phyloP scores from a whole-genome alignment of 1,284 basidiomycete species.

The Pholiota adiposa region DNA sequence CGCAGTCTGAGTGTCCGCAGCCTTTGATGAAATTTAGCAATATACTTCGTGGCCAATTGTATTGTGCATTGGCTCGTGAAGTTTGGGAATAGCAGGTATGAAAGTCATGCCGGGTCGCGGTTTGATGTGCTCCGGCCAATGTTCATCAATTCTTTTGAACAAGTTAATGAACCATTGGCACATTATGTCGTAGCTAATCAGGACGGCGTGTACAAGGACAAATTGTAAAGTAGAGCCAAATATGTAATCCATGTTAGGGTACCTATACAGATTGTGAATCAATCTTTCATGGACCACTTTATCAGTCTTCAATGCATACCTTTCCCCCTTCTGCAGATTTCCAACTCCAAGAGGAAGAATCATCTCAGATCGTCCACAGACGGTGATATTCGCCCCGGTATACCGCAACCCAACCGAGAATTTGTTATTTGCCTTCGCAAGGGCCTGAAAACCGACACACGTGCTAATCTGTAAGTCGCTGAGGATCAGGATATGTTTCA shows the following conservation, averaged over 20 bases:
- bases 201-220: neutral
- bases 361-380: slow-evolving; percentile 17
- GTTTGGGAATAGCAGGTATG: slow-evolving; percentile 7
- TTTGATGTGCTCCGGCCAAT: slow-evolving; percentile 11
- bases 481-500: neutral
- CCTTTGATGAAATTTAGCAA: neutral
- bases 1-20: slow-evolving; percentile 27
- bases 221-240: neutral
- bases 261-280: neutral
- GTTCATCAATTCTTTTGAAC: slow-evolving; percentile 9
- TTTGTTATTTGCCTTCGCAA: slow-evolving; percentile 10
- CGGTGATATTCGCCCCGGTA: slow-evolving; percentile 3
- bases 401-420: slow-evolving; percentile 8
- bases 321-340: slow-evolving; percentile 18
- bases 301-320: too few relatives aligned
- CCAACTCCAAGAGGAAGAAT: slow-evolving; percentile 9
- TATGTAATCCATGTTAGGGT: slow-evolving; percentile 20
- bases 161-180: slow-evolving; percentile 11
- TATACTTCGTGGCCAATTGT: too few relatives aligned
- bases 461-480: slow-evolving; percentile 3
- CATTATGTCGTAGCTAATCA: slow-evolving; percentile 5
- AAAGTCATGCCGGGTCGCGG: neutral
- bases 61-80: too few relatives aligned
- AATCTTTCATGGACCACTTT: neutral
- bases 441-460: slow-evolving; percentile 12